A percentile compares a stretch with the other conserved stretches of the same genome.
Conservation (phyloP, 805 yeast species). For the Cyberlindnera meyerae region DNA sequence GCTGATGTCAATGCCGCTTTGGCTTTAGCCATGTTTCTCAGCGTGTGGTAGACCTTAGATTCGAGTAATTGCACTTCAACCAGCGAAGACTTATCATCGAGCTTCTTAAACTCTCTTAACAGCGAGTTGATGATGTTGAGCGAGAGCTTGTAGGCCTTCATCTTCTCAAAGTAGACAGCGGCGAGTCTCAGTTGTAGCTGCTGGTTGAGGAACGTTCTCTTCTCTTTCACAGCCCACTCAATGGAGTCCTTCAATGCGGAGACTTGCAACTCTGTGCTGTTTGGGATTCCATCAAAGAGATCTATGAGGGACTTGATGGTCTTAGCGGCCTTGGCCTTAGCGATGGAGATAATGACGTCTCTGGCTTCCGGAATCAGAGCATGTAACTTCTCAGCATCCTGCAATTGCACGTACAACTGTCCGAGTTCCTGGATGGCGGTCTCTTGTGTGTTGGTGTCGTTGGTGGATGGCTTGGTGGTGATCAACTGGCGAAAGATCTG, state of each 20-base stretch:
- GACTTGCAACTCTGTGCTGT: conserved; percentile 65
- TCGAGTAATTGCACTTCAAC: conserved; percentile 95
- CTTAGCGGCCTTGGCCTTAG: conserved; percentile 93
- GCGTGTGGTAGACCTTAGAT: conserved; percentile 82
- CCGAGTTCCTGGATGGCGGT: conserved; percentile 65
- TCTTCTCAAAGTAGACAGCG: conserved; percentile 63
- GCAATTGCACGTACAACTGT: conserved; percentile 50
- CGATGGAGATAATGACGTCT: conserved; percentile 66
- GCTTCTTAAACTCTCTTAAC: conserved; percentile 79
- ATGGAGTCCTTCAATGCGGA: conserved; percentile 71
- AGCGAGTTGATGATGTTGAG: conserved; percentile 66
- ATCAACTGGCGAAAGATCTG: conserved; percentile 49
- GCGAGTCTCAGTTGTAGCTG: conserved; percentile 81
- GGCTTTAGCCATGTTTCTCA: conserved; percentile 86
- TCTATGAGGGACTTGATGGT: conserved; percentile 80
- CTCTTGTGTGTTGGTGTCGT: conserved; percentile 25
- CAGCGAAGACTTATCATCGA: conserved; percentile 92
- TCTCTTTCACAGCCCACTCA: conserved; percentile 80
- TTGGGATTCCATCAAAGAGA: conserved; percentile 58
- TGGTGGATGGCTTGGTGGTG: conserved; percentile 23
- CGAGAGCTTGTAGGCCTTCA: conserved; percentile 59
- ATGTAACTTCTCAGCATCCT: conserved; percentile 47
- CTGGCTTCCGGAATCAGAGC: conserved; percentile 65
- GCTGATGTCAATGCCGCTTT: conserved; percentile 92
- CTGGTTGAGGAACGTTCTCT: conserved; percentile 85